A percentile compares a stretch with the other conserved stretches of the same genome.
Evolutionary conservation across 345 rosid genomes (phyloP).

Genomic region (Anacardium occidentale): DNA sequence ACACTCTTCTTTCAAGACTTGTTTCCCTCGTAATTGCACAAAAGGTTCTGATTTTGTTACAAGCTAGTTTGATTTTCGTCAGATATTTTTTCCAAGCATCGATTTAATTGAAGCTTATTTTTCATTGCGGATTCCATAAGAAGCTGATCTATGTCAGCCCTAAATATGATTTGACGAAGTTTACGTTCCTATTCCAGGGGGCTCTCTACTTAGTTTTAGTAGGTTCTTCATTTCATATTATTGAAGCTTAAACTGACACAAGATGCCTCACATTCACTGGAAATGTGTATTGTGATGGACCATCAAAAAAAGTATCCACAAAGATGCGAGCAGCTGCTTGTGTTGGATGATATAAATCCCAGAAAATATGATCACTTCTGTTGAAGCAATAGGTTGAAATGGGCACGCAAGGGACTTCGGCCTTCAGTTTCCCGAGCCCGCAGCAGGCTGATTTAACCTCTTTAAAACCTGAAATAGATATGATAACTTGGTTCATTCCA

Average conservation of each 20-base stretch:
- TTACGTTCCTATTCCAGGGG: background rate
- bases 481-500: background rate
- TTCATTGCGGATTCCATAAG: too few species aligned
- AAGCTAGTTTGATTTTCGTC: too few species aligned
- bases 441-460: conserved; percentile 77
- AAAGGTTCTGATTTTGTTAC: conserved; percentile 10
- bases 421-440: conserved; percentile 62
- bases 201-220: background rate
- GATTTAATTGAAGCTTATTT: too few species aligned
- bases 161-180: background rate
- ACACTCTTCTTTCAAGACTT: conserved; percentile 56
- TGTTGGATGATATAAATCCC: conserved; percentile 82
- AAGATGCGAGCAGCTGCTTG: conserved; percentile 48
- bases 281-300: conserved; percentile 35
- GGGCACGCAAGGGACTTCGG: conserved; percentile 52
- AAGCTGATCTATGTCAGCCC: too few species aligned
- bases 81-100: too few species aligned
- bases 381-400: conserved; percentile 52
- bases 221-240: background rate
- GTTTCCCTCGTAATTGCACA: conserved; percentile 29
- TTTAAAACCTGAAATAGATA: conserved; percentile 44
- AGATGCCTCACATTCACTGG: conserved; percentile 56
- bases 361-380: conserved; percentile 62
- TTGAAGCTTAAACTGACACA: conserved; percentile 24
- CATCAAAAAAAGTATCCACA: conserved; percentile 48